A percentile compares a stretch with the other conserved stretches of the same genome.
Conservation (phyloP, 768 basidiomycete genomes). For the Amyloporia xantha region DNA sequence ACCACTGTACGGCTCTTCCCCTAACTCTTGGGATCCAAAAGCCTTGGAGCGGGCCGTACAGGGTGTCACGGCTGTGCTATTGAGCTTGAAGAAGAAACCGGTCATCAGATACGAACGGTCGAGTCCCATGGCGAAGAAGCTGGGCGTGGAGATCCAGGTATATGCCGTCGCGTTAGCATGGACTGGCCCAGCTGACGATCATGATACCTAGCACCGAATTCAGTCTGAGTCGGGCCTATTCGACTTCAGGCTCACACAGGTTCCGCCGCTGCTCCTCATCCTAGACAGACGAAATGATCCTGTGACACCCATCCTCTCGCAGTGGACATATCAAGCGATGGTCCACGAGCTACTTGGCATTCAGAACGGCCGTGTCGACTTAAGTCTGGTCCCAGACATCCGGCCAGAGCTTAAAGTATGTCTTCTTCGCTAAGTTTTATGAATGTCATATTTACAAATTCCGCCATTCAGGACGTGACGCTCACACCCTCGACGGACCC, state of each 20-base stretch:
- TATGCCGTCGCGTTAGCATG: too few species aligned
- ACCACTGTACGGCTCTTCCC: conserved; percentile 67
- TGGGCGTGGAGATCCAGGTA: conserved; percentile 84
- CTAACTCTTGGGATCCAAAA: conserved; percentile 65
- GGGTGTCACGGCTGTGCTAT: conserved; percentile 76
- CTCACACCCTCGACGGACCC: conserved; percentile 86
- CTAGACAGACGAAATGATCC: conserved; percentile 96
- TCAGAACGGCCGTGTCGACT: conserved; percentile 86
- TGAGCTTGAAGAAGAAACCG: conserved; percentile 95
- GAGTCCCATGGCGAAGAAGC: conserved; percentile 86
- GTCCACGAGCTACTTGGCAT: conserved; percentile 94
- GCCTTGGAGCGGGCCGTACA: conserved; percentile 77
- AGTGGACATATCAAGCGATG: conserved; percentile 99
- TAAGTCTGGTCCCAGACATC: conserved; percentile 80
- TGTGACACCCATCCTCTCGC: conserved; percentile 90
- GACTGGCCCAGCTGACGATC: conserved; percentile 9
- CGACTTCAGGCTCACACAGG: conserved; percentile 86
- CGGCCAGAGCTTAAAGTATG: conserved; percentile 77
- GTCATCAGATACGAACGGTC: conserved; percentile 91
- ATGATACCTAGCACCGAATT: conserved; percentile 80
- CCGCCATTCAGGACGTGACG: conserved; percentile 72
- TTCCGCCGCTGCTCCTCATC: conserved; percentile 84
- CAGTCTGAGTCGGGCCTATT: conserved; percentile 79
- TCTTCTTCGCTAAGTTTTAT: conserved; percentile 47
- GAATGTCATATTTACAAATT: conserved; percentile 36